Evolutionary conservation across 805 yeast genomes (phyloP).

Genomic region (Lachancea sp.): DNA sequence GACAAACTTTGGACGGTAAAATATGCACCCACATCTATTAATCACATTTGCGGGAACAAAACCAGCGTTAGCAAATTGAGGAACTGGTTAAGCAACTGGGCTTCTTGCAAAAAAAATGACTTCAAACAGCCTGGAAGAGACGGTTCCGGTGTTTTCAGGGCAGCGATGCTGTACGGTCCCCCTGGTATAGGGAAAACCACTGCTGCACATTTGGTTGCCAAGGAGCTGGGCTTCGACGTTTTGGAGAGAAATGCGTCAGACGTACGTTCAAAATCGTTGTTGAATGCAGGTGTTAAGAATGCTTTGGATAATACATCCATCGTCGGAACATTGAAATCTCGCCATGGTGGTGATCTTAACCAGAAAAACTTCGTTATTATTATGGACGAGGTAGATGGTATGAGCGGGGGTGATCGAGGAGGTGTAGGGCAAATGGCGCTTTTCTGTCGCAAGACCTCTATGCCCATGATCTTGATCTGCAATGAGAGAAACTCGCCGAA

Average conservation of each 20-base stretch:
- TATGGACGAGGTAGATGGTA: constrained; percentile 99
- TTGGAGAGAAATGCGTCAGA: constrained; percentile 83
- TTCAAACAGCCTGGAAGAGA: constrained; percentile 56
- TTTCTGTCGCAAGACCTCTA: constrained; percentile 74
- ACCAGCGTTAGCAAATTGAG: constrained; percentile 59
- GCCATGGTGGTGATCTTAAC: constrained; percentile 28
- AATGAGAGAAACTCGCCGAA: constrained; percentile 89
- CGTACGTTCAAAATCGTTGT: constrained; percentile 74
- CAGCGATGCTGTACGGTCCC: constrained; percentile 81
- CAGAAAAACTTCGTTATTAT: constrained; percentile 67
- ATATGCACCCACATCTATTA: constrained; percentile 74
- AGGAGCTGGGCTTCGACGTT: constrained; percentile 62
- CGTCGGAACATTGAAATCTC: constrained; percentile 58
- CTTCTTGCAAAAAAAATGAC: constrained; percentile 44
- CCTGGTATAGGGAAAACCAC: constrained; percentile 85
- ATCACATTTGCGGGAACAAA: constrained; percentile 89
- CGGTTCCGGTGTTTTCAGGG: constrained; percentile 65
- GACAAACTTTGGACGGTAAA: constrained; percentile 87
- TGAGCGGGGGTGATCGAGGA: constrained; percentile 98
- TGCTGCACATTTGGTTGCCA: constrained; percentile 70
- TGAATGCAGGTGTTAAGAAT: constrained; percentile 62
- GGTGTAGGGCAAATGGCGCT: constrained; percentile 94
- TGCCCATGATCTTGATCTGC: constrained; percentile 89
- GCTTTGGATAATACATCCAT: constrained; percentile 79
- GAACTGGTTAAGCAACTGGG: constrained; percentile 79